phyloP scores from a whole-genome alignment of 768 basidiomycete genomes.

The Russula sp. region DNA sequence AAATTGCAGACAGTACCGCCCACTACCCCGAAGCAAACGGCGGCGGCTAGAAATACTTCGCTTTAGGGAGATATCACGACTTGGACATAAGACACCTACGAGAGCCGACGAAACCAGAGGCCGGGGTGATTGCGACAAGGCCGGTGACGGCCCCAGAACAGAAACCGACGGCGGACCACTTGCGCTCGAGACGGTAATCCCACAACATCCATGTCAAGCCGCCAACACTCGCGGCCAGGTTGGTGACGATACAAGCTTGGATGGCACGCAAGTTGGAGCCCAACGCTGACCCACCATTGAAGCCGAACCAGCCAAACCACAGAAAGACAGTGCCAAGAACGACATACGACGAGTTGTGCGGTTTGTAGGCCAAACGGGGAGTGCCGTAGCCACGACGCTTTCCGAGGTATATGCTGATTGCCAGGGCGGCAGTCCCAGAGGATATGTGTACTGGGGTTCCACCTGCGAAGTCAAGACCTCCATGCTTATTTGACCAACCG shows the following conservation, averaged over 20 bases:
- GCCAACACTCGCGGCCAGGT: slow-evolving; percentile 83
- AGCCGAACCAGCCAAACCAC: slow-evolving; percentile 96
- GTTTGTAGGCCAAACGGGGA: slow-evolving; percentile 84
- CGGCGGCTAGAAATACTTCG: slow-evolving; percentile 44
- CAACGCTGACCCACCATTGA: slow-evolving; percentile 90
- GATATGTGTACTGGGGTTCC: slow-evolving; percentile 97
- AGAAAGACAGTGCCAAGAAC: slow-evolving; percentile 90
- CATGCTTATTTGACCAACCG: slow-evolving; percentile 68
- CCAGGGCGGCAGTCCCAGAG: slow-evolving; percentile 86
- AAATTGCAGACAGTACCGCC: slow-evolving; percentile 86
- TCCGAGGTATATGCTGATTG: slow-evolving; percentile 86
- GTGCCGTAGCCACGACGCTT: slow-evolving; percentile 90
- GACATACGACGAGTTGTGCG: slow-evolving; percentile 90
- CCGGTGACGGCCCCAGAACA: slow-evolving; percentile 93
- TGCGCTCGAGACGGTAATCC: slow-evolving; percentile 91
- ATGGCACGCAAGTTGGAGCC: slow-evolving; percentile 83
- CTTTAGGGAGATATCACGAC: slow-evolving; percentile 3
- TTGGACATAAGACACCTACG: slow-evolving; percentile 37
- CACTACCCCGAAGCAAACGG: slow-evolving; percentile 79
- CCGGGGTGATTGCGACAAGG: slow-evolving; percentile 86
- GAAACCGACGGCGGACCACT: slow-evolving; percentile 92
- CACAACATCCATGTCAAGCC: slow-evolving; percentile 90
- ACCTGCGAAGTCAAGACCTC: slow-evolving; percentile 88
- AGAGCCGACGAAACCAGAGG: slow-evolving; percentile 70
- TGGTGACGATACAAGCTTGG: slow-evolving; percentile 89